Conservation (phyloP, 768 basidiomycete species). For the Agaricus bisporus region DNA sequence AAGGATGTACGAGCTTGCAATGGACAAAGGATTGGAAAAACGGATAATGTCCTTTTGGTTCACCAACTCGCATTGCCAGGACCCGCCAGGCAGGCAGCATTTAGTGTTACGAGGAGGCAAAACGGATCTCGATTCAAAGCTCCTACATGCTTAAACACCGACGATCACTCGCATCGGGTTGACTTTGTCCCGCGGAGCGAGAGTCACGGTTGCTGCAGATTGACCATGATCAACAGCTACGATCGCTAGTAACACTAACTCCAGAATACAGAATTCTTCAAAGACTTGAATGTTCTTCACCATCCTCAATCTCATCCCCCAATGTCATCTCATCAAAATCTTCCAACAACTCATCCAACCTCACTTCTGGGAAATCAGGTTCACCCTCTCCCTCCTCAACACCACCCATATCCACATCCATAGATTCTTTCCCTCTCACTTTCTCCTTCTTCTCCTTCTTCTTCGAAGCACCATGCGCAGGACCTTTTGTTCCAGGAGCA, state of each 20-base stretch:
- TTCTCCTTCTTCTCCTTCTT: conserved; percentile 26
- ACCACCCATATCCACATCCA: conserved; percentile 52
- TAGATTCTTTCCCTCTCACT: conserved; percentile 33
- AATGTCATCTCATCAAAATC: conserved; percentile 91
- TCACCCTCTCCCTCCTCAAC: conserved; percentile 60
- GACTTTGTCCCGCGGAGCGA: too few species aligned
- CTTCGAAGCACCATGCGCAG: conserved; percentile 12
- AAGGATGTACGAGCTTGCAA: too few species aligned
- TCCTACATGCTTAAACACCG: too few species aligned
- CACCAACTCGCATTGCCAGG: too few species aligned
- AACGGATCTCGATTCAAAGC: too few species aligned
- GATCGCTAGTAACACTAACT: not conserved
- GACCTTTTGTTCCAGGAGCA: conserved; percentile 30
- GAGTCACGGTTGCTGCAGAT: too few species aligned
- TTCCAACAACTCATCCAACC: conserved; percentile 81
- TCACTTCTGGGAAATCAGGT: conserved; percentile 83
- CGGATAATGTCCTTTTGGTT: too few species aligned
- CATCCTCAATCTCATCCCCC: conserved; percentile 26
- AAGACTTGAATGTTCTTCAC: not conserved
- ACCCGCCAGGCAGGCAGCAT: too few species aligned
- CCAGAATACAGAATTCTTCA: not conserved
- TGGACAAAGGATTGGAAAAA: too few species aligned
- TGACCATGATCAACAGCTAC: too few species aligned
- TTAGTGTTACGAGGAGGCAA: too few species aligned
- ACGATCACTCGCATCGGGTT: too few species aligned